These are phyloP conservation scores for Heterobasidion occidentale DNA, from an alignment of 1,284 basidiomycete species.

Conservation along the genomic window DNA sequence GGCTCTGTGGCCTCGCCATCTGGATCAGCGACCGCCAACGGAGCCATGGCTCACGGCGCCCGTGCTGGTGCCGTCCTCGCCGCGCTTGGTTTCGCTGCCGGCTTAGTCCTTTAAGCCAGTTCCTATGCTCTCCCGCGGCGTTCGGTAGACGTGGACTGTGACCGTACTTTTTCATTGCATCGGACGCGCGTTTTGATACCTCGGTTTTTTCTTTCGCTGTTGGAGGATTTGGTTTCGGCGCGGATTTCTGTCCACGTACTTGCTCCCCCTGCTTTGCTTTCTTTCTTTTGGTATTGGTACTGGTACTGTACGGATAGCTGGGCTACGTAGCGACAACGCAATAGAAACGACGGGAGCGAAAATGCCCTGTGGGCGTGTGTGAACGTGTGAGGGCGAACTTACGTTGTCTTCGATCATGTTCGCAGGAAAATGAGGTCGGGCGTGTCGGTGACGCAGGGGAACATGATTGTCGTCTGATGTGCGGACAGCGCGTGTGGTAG, in stretches of 20 bases:
- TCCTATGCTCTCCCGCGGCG: too few species aligned
- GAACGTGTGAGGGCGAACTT: too few species aligned
- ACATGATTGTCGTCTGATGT: too few species aligned
- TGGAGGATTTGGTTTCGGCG: not conserved
- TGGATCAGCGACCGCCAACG: not conserved
- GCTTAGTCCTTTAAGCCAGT: conserved; percentile 4
- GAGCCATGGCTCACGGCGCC: conserved; percentile 1
- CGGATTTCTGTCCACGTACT: not conserved
- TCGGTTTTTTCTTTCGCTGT: not conserved
- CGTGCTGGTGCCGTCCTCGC: conserved; percentile 4
- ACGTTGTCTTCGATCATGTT: too few species aligned
- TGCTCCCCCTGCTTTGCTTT: not conserved
- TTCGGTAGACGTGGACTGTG: too few species aligned
- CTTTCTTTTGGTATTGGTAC: not conserved
- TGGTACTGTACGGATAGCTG: conserved; percentile 5
- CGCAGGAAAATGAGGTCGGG: too few species aligned
- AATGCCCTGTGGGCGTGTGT: not conserved
- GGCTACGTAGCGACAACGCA: conserved; percentile 4
- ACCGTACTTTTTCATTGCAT: too few species aligned
- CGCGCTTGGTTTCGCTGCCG: conserved; percentile 5
- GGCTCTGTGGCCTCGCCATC: not conserved
- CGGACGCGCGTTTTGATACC: too few species aligned
- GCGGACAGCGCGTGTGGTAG: too few species aligned
- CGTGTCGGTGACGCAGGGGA: too few species aligned
- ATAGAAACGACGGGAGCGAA: not conserved